Evolutionary conservation across 768 basidiomycete species (phyloP).

Genomic region (Suillus bovinus): DNA sequence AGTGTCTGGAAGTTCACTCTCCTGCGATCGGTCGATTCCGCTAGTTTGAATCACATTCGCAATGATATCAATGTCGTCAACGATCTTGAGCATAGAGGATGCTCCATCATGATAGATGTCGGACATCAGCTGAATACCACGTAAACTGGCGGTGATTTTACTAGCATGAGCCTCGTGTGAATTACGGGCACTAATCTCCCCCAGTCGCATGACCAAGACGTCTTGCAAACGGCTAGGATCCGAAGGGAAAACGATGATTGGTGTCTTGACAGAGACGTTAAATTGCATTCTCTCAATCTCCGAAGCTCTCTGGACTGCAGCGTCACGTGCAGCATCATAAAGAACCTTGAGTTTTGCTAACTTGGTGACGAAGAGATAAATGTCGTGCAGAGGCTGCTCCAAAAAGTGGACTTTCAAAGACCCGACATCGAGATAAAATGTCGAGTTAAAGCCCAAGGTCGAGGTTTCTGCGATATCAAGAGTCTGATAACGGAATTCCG

Average conservation of each 20-base stretch:
- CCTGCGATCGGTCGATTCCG: conserved; percentile 50
- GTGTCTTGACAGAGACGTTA: conserved; percentile 85
- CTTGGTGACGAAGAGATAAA: conserved; percentile 81
- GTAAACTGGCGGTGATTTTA: conserved; percentile 72
- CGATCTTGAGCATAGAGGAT: conserved; percentile 71
- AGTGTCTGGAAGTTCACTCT: conserved; percentile 64
- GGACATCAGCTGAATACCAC: conserved; percentile 83
- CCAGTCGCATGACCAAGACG: conserved; percentile 77
- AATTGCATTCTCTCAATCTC: conserved; percentile 95
- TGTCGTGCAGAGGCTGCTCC: conserved; percentile 85
- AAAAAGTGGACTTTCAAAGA: conserved; percentile 89
- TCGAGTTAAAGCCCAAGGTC: conserved; percentile 81
- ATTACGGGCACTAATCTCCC: conserved; percentile 86
- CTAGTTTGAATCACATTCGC: conserved; percentile 67
- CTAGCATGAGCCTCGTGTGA: conserved; percentile 55
- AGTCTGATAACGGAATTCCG: conserved; percentile 92
- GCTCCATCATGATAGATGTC: conserved; percentile 51
- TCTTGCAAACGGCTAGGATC: conserved; percentile 63
- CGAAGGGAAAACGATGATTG: conserved; percentile 87
- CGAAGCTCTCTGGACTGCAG: conserved; percentile 89
- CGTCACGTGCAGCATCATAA: conserved; percentile 93
- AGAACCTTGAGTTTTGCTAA: conserved; percentile 90
- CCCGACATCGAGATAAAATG: conserved; percentile 78
- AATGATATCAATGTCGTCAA: conserved; percentile 83
- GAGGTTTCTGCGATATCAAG: conserved; percentile 71